A percentile compares a stretch with the other conserved stretches of the same genome.
Evolutionary conservation across 208 protist species (phyloP).

Genomic region (Leptomonas seymouri): DNA sequence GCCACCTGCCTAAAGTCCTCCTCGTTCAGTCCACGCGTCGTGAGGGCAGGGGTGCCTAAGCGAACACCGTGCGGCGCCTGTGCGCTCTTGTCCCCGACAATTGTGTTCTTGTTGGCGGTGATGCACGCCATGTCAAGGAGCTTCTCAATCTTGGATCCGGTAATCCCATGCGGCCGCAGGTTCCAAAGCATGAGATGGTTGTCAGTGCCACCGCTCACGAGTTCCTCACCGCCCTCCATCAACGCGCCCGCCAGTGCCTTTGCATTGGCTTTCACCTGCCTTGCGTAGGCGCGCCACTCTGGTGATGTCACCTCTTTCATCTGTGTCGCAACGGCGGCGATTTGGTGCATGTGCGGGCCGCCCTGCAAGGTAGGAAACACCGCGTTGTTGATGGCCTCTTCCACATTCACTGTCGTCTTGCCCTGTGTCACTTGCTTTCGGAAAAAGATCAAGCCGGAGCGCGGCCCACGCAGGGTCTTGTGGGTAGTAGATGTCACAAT

Average conservation of each 20-base stretch:
- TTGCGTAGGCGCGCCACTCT: constrained; percentile 95
- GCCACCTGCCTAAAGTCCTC: constrained; percentile 92
- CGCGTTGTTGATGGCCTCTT: constrained; percentile 95
- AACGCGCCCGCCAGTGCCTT: constrained; percentile 84
- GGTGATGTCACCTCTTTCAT: constrained; percentile 95
- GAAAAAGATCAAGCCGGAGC: constrained; percentile 99
- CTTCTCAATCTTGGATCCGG: constrained; percentile 97
- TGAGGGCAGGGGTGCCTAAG: constrained; percentile 96
- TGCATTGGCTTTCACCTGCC: constrained; percentile 94
- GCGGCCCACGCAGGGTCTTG: constrained; percentile 99
- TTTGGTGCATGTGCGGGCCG: constrained; percentile 98
- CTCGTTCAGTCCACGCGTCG: constrained; percentile 94
- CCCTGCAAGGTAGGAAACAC: constrained; percentile 99
- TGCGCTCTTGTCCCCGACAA: constrained; percentile 94
- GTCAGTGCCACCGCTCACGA: constrained; percentile 97
- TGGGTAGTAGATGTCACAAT: constrained; percentile 99
- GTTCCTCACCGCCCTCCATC: constrained; percentile 80
- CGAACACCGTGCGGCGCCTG: constrained; percentile 95
- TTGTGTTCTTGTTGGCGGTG: constrained; percentile 98
- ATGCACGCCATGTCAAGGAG: constrained; percentile 91
- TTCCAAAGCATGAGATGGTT: constrained; percentile 99
- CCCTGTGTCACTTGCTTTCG: constrained; percentile 78
- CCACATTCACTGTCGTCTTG: constrained; percentile 81
- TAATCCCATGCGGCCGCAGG: constrained; percentile 93
- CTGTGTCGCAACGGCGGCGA: constrained; percentile 96